Percentiles rank a stretch among this genome's conserved stretches.
These are phyloP conservation scores for Pleurotus salmoneostramineus DNA, from an alignment of 768 basidiomycete species.

Conservation along the genomic window DNA sequence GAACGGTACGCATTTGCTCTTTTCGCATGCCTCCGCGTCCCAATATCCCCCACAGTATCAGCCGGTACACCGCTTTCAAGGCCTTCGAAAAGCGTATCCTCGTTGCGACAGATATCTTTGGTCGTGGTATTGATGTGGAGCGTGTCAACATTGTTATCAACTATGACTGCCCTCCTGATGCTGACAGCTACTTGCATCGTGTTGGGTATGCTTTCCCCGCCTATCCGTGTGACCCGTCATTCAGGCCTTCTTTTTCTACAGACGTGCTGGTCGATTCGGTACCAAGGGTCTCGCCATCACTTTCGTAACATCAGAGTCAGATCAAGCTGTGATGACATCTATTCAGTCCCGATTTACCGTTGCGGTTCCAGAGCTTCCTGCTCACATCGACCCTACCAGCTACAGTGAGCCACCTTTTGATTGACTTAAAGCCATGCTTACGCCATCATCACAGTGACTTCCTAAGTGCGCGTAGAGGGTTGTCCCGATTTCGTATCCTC, in stretches of 20 bases:
- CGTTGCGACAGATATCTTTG: conserved; percentile 98
- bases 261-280: conserved; percentile 98
- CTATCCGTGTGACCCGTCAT: not conserved
- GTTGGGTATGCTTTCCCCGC: conserved; percentile 63
- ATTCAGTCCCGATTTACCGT: conserved; percentile 98
- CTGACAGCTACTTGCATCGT: conserved; percentile 97
- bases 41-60: conserved; percentile 54
- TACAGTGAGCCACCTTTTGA: conserved; percentile 68
- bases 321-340: conserved; percentile 89
- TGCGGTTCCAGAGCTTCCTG: conserved; percentile 91
- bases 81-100: conserved; percentile 99
- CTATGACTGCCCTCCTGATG: conserved; percentile 96
- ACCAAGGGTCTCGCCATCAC: conserved; percentile 99
- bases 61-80: conserved; percentile 96
- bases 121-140: conserved; percentile 98
- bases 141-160: conserved; percentile 99
- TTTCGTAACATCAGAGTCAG: conserved; percentile 88
- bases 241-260: conserved; percentile 19
- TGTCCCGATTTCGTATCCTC: not conserved
- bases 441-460: conserved; percentile 34
- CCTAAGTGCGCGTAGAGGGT: conserved; percentile 27
- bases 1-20: conserved; percentile 68
- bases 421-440: not conserved
- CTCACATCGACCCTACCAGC: conserved; percentile 89
- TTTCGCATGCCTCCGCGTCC: not conserved